These are phyloP conservation scores for Ophiostoma quercus DNA, from an alignment of 2,329 filamentous ascomycete genomes.

Conservation along the genomic window DNA sequence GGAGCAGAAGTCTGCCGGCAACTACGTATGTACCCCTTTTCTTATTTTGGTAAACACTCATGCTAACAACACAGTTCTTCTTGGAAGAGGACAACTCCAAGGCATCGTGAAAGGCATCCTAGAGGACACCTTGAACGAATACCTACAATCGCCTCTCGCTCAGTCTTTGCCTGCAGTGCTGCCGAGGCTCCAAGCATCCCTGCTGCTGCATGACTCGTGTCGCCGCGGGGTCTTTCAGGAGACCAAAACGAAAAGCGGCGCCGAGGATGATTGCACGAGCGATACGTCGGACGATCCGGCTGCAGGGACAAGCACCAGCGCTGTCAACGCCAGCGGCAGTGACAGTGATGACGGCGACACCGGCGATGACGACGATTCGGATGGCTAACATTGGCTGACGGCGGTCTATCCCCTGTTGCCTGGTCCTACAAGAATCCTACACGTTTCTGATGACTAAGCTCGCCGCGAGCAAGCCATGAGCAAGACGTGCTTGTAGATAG, in stretches of 20 bases:
- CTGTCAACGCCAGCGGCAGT: neutral
- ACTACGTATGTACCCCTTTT: slow-evolving; percentile 58
- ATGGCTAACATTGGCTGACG: slow-evolving; percentile 54
- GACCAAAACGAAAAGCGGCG: slow-evolving; percentile 25
- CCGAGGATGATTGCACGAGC: slow-evolving; percentile 33
- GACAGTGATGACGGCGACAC: slow-evolving; percentile 27
- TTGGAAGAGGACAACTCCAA: slow-evolving; percentile 65
- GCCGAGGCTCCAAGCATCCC: neutral
- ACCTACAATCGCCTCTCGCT: neutral
- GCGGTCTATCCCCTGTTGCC: slow-evolving; percentile 63
- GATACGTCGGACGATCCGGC: neutral
- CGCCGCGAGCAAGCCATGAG: neutral
- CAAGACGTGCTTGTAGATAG: slow-evolving; percentile 40
- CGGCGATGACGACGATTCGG: slow-evolving; percentile 62
- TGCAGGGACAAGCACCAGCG: neutral
- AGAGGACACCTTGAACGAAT: slow-evolving; percentile 36
- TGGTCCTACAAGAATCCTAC: slow-evolving; percentile 47
- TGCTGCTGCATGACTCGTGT: slow-evolving; percentile 21
- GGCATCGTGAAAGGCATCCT: slow-evolving; percentile 58
- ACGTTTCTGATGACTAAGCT: neutral
- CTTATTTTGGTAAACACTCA: slow-evolving; percentile 37
- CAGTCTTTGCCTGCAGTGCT: neutral
- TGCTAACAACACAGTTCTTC: slow-evolving; percentile 60
- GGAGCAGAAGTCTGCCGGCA: slow-evolving; percentile 89
- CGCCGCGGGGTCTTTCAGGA: slow-evolving; percentile 11